These are phyloP conservation scores for Tardiomyces digboiensis DNA, from an alignment of 1,139 yeast species.

Conservation along the genomic window DNA sequence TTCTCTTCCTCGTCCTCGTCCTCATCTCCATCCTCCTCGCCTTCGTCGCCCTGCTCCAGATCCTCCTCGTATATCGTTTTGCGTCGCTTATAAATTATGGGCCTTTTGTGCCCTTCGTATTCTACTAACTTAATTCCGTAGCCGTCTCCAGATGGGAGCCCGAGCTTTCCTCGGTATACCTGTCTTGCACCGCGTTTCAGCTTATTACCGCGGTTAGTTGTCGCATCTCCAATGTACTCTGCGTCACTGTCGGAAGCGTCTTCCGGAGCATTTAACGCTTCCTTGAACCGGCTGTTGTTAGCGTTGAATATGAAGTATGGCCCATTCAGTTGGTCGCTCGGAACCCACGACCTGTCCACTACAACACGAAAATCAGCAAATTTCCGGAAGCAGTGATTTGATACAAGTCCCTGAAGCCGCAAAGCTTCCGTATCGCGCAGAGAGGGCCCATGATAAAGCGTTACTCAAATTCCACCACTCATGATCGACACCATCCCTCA, in stretches of 20 bases:
- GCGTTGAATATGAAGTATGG: too few species aligned
- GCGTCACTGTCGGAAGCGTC: constrained; percentile 16
- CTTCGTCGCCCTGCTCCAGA: constrained; percentile 9
- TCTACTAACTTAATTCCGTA: constrained; percentile 26
- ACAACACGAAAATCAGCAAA: too few species aligned
- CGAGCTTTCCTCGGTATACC: constrained; percentile 29
- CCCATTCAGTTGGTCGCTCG: too few species aligned
- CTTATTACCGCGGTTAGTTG: constrained; percentile 52
- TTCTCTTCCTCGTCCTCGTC: constrained; percentile 24
- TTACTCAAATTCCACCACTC: too few species aligned
- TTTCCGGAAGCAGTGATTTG: too few species aligned
- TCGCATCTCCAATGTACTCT: constrained; percentile 13
- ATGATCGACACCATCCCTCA: too few species aligned
- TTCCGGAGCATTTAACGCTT: constrained; percentile 10
- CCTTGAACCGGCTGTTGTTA: constrained; percentile 9
- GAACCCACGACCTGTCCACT: too few species aligned
- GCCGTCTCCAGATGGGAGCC: constrained; percentile 24
- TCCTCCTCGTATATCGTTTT: constrained; percentile 10
- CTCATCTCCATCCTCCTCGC: constrained; percentile 16
- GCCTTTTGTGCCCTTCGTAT: constrained; percentile 23
- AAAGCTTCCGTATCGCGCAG: too few species aligned
- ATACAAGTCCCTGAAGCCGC: too few species aligned
- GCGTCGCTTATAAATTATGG: constrained; percentile 25
- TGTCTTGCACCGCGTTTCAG: constrained; percentile 38
- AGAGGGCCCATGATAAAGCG: too few species aligned